Evolutionary conservation across 2,329 filamentous ascomycete species (phyloP).

Genomic region (Sphaerulina vaccinii): DNA sequence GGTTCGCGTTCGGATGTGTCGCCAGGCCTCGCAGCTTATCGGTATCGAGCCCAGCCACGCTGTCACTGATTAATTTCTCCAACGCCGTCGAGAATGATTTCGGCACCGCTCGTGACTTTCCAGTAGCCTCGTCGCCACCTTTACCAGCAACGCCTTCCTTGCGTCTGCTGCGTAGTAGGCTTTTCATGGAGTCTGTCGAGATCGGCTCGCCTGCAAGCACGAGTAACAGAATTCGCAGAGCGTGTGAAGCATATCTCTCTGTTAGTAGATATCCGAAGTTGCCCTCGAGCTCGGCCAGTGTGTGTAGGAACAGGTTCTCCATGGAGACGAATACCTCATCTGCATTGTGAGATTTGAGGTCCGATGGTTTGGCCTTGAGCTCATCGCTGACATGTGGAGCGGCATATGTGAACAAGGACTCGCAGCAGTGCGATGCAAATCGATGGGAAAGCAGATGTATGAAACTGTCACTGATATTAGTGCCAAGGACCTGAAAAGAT

Average conservation of each 20-base stretch:
- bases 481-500: neutral
- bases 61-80: conserved; percentile 77
- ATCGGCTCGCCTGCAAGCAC: conserved; percentile 82
- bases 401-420: conserved; percentile 82
- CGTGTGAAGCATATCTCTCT: conserved; percentile 86
- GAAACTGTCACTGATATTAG: conserved; percentile 53
- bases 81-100: conserved; percentile 73
- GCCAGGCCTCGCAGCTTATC: conserved; percentile 80
- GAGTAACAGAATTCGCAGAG: conserved; percentile 78
- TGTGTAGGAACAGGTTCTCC: conserved; percentile 80
- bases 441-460: conserved; percentile 87
- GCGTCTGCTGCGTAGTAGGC: conserved; percentile 83
- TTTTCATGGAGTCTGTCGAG: conserved; percentile 65
- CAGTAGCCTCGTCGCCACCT: conserved; percentile 48
- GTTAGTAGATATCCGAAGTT: conserved; percentile 81
- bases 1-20: conserved; percentile 86
- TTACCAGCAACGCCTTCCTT: conserved; percentile 78
- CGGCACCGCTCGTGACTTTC: conserved; percentile 60
- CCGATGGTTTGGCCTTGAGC: conserved; percentile 49
- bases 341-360: conserved; percentile 43
- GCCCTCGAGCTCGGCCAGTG: conserved; percentile 83
- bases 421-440: conserved; percentile 96
- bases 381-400: conserved; percentile 78
- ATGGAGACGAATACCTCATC: conserved; percentile 62
- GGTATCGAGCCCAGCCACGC: conserved; percentile 71